These are phyloP conservation scores for Fusarium longipes DNA, from an alignment of 2,329 filamentous ascomycete genomes.

Conservation along the genomic window DNA sequence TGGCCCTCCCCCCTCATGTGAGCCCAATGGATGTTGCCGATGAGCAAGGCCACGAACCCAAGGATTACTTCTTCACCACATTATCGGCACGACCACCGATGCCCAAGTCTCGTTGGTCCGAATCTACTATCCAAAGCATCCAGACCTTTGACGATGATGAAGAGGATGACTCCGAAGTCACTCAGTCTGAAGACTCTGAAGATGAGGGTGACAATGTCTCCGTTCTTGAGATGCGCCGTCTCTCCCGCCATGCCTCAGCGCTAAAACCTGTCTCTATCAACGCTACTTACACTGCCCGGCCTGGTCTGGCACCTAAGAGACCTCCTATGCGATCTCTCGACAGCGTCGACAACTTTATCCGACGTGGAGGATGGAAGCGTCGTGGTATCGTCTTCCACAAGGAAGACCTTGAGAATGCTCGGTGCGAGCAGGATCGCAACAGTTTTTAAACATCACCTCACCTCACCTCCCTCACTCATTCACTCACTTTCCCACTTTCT, in stretches of 20 bases:
- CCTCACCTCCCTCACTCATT: neutral
- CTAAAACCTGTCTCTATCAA: conserved; percentile 49
- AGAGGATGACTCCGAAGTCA: conserved; percentile 37
- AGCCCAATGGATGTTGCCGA: conserved; percentile 43
- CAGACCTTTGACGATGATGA: conserved; percentile 43
- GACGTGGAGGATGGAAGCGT: conserved; percentile 59
- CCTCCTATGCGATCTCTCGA: conserved; percentile 55
- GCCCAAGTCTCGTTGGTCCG: conserved; percentile 56
- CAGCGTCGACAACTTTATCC: conserved; percentile 56
- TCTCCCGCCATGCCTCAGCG: conserved; percentile 38
- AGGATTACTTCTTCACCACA: conserved; percentile 52
- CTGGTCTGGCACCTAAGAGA: conserved; percentile 45
- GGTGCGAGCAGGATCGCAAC: conserved; percentile 35
- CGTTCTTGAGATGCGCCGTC: conserved; percentile 44
- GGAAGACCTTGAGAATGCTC: conserved; percentile 48
- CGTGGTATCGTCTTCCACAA: conserved; percentile 56
- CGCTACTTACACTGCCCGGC: conserved; percentile 49
- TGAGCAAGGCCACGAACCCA: conserved; percentile 42
- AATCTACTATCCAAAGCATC: conserved; percentile 54
- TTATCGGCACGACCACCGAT: conserved; percentile 48
- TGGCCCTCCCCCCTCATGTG: conserved; percentile 48
- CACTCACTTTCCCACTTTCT: too few relatives aligned
- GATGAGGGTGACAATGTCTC: conserved; percentile 39
- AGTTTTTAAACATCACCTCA: conserved; percentile 37
- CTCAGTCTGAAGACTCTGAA: conserved; percentile 40